Base-by-base conservation (phyloP, 192 early-diverging fungal genomes). In the Coemansia reversa region DNA sequence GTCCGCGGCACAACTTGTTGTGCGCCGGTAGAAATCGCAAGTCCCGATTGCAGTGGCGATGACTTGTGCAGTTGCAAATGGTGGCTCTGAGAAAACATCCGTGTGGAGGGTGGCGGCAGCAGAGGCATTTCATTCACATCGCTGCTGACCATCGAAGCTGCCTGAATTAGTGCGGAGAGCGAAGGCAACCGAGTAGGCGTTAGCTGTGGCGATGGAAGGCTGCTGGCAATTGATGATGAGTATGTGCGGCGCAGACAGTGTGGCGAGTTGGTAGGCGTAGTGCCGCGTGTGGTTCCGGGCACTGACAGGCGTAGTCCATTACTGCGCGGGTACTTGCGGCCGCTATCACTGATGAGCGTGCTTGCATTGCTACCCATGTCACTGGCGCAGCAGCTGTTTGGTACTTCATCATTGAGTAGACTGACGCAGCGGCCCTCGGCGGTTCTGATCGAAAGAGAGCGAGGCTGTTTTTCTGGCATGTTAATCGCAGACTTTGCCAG, bases 401-500 rank as follows among this genome's bases (percentile, higher is more conserved):
- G 35, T 23, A 32, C 58, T 5, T 67, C 65, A 57, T 74, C 72
- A 58, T 74, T 74, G 65, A 74, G 72, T 11, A 74, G 63, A 51
- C 72, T 74, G 62, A 74, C 72, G 58, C 72, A 56, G 57, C 51
- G 48, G 62, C 72, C 72, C 33, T 60, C 45, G 24, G 72, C 64
- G 1, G 72, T 74, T 33, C 54, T 59, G 72, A 67, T 64, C 19
- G 72, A 74, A 27, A 74, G 72, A 35, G 72, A 74, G 53, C 70
- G 70, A n/a, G 52, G 48, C 59, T 72, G 56, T 27, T 29, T 70
- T n/a, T 51, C 59, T 47, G 66, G 45, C 39, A 24, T 23, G 18
- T 42, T n/a, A 14, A 52, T 24, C 42, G 35, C 51, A 24, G 52
- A 32, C 30, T 32, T 32, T 32, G 30, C 30, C 30, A 32, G 30